Evolutionary conservation across 306 rosid genomes (phyloP).

Genomic region (Trichosanthes cucumerina): DNA sequence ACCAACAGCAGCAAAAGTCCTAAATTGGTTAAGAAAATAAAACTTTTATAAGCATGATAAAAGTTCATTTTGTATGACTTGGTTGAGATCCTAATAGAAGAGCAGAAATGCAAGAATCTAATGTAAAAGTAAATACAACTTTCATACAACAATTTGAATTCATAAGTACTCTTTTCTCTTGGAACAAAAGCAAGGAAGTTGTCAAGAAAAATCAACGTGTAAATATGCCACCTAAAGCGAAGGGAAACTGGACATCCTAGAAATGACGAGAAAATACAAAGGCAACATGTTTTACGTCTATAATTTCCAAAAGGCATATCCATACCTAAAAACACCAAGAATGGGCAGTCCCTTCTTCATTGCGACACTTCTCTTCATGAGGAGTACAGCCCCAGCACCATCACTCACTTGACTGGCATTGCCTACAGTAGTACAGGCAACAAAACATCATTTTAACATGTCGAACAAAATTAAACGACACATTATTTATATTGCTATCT

Average conservation of each 20-base stretch:
- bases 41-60: background rate
- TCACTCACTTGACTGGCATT: slow-evolving; percentile 97
- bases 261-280: background rate
- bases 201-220: background rate
- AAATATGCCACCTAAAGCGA: background rate
- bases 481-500: background rate
- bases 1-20: slow-evolving; percentile 90
- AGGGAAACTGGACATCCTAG: background rate
- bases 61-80: background rate
- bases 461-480: background rate
- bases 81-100: background rate
- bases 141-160: background rate
- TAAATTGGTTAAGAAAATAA: slow-evolving; percentile 19
- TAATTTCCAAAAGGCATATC: background rate
- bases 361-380: slow-evolving; percentile 88
- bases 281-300: background rate
- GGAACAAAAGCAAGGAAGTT: background rate
- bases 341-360: slow-evolving; percentile 76
- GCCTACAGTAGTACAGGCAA: slow-evolving; percentile 31
- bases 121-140: background rate
- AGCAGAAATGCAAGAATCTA: background rate
- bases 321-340: slow-evolving; percentile 88
- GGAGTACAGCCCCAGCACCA: slow-evolving; percentile 93
- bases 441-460: background rate
- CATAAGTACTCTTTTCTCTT: background rate